Base-by-base conservation (phyloP, 306 rosid genomes). In the Begonia peltatifolia region DNA sequence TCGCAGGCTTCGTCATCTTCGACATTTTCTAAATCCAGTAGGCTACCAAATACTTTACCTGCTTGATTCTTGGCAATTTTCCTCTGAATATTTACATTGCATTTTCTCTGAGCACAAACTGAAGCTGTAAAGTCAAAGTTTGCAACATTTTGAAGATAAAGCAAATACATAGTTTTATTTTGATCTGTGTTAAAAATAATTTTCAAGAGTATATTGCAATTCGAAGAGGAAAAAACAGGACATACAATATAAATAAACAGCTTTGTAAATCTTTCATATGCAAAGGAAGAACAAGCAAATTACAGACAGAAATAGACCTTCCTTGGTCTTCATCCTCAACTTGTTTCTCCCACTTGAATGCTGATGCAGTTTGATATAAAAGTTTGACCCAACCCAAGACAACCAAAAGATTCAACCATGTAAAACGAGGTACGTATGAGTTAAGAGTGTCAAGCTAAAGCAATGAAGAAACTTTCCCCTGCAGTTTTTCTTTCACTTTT, bases 1-100 rank as follows among this genome's bases (percentile, higher is more conserved):
- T 87, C 96, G 54, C 96, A 83, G 43, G 69, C 65, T 44, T 83
- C 89, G 35, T 80, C 93, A n/a, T 78, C 57, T 60, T 41, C 16
- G 55, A 46, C 75, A 22, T 61, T 68, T 41, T 80, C 79, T 41
- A 70, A 60, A 57, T 79, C 54, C 43, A 76, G 69, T 56, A 73
- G 11, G 63, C 73, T 68, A 52, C 78, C 71, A 22, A 72, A 56
- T 50, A 83, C 36, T 71, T 67, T 78, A 20, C 71, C 51, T 54
- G 30, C 16, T 55, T 30, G 42, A 16, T 60, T 57, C 54, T 65
- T 46, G 42, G 41, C 63, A 50, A 57, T 59, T 35, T 69, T 62
- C 25, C 58, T 72, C 65, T 11, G 66, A 63, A 55, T 42, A 51
- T 52, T 61, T 54, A 61, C 13, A 63, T 58, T 71, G 81, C 78